These are phyloP conservation scores for Neoboletus subvelutipes DNA, from an alignment of 768 basidiomycete species.

Conservation along the genomic window DNA sequence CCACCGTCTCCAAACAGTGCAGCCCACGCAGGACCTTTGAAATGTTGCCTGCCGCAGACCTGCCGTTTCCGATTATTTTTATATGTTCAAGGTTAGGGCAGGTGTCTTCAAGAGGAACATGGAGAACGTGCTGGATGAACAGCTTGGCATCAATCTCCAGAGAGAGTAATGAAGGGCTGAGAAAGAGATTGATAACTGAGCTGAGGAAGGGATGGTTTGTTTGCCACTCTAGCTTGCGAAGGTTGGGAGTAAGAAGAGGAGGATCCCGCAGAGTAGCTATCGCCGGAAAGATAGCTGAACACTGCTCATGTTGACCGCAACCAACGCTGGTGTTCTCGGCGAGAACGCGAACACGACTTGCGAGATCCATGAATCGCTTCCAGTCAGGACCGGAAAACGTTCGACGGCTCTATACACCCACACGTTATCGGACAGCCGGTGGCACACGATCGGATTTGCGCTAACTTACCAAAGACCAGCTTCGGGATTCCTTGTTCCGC, in stretches of 20 bases:
- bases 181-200: constrained; percentile 21
- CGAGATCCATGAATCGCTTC: constrained; percentile 19
- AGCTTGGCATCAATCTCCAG: constrained; percentile 26
- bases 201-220: background rate
- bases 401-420: constrained; percentile 17
- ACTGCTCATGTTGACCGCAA: background rate
- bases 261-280: constrained; percentile 18
- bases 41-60: constrained; percentile 9
- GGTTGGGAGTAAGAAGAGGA: constrained; percentile 24
- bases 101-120: constrained; percentile 10
- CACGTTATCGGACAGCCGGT: background rate
- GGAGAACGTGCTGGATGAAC: constrained; percentile 9
- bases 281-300: constrained; percentile 10
- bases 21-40: constrained; percentile 16
- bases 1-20: constrained; percentile 12
- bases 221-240: constrained; percentile 22
- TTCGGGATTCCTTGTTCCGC: constrained; percentile 4
- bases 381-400: constrained; percentile 18
- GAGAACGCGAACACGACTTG: constrained; percentile 17
- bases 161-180: constrained; percentile 19
- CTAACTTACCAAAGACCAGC: constrained; percentile 24
- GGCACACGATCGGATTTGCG: background rate
- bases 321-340: background rate
- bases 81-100: constrained; percentile 20
- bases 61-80: constrained; percentile 25